Base-by-base conservation (phyloP, 2,329 filamentous ascomycete species). In the Cladosporium sp. region DNA sequence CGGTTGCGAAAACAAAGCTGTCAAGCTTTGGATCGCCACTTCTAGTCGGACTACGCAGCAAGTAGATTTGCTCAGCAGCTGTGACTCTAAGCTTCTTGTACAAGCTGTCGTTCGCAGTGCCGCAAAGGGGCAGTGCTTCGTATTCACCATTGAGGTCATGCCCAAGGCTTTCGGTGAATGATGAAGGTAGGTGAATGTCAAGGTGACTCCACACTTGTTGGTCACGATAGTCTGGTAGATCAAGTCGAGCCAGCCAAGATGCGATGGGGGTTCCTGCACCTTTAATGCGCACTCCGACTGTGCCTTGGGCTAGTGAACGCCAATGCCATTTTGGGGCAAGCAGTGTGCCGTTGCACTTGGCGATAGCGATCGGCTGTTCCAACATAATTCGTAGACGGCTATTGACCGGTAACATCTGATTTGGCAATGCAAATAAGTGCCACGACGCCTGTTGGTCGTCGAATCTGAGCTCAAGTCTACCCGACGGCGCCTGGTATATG, bases 11-110 rank as follows among this genome's bases (percentile, higher is more conserved):
- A 0, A 86, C 79, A 62, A 85, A 85, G 1, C 67, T 68, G 64
- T 87, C 83, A 4, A 77, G 57, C 0, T 72, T 65, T 0, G 75
- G 68, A 25, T 77, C 67, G 0, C 78, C 78, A 35, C 79, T 73
- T 15, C 77, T 76, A 4, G 75, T 71, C 0, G 83, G 80, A 55
- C 88, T 82, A 3, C 84, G 70, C 63, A 86, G 87, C 2, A 88
- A 68, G 61, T 78, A 87, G 0, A 85, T 55, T 1, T 73, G 65
- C 3, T 59, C 58, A 7, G 55, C 50, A 8, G 36, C 40, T 24
- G 3, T n/a, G 8, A 22, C 24, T 24, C 64, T 36, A 19, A 51
- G 52, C 28, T 71, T 77, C 62, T 77, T 79, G 67, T 86, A 85
- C 20, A 87, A 67, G 54, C 78, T 78, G 15, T 77, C 74, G 20